Conservation (phyloP, 2,329 filamentous ascomycete species). For the Scedosporium dehoogii region DNA sequence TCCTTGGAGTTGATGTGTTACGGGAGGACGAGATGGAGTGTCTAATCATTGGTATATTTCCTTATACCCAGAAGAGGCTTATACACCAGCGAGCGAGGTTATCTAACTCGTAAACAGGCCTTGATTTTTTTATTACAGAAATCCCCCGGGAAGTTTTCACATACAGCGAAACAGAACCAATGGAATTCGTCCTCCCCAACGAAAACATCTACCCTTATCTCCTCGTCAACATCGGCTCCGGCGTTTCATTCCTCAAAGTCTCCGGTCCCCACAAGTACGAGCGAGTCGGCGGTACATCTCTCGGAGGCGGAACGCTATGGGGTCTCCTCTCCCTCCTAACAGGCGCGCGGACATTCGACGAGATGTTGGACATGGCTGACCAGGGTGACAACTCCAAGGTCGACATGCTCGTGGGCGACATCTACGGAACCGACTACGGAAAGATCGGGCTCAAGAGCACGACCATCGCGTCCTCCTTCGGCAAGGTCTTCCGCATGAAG, state of each 20-base stretch:
- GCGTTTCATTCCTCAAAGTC: constrained; percentile 95
- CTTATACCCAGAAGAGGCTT: no score
- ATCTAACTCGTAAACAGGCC: constrained; percentile 41
- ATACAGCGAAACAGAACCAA: constrained; percentile 82
- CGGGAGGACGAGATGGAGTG: constrained; percentile 99
- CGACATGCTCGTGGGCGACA: constrained; percentile 95
- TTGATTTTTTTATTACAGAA: constrained; percentile 98
- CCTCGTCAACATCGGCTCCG: constrained; percentile 95
- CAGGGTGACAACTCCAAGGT: constrained; percentile 86
- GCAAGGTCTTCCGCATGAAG: constrained; percentile 93
- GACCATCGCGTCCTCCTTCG: constrained; percentile 92
- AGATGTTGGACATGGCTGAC: constrained; percentile 90
- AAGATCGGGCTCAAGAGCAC: constrained; percentile 95
- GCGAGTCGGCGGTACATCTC: constrained; percentile 86
- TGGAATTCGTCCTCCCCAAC: constrained; percentile 75
- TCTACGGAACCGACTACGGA: constrained; percentile 90
- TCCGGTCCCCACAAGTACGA: constrained; percentile 78
- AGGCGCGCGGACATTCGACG: constrained; percentile 90
- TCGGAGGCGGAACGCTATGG: constrained; percentile 97
- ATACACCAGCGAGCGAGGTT: background rate
- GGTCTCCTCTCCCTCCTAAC: constrained; percentile 85
- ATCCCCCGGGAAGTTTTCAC: constrained; percentile 96
- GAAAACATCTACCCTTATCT: constrained; percentile 88
- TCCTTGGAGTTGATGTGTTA: constrained; percentile 76
- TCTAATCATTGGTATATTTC: constrained; percentile 68